Percentiles rank a stretch among this genome's conserved stretches.
Evolutionary conservation across 1,139 yeast species (phyloP).

Genomic region (Torulaspora pretoriensis): DNA sequence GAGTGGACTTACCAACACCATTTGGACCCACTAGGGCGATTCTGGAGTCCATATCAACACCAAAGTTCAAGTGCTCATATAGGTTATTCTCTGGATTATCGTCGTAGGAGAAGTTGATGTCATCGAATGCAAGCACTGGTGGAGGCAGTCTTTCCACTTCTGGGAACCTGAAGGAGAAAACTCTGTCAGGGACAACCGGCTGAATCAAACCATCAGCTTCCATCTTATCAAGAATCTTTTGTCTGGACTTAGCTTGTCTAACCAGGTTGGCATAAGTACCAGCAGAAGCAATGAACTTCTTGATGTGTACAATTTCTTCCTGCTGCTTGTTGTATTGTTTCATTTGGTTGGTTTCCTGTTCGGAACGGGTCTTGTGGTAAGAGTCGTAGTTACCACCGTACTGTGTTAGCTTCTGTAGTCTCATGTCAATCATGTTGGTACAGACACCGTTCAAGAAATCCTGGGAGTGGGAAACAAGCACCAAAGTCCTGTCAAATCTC

Average conservation of each 20-base stretch:
- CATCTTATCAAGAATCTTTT: slow-evolving; percentile 98
- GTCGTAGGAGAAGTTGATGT: slow-evolving; percentile 85
- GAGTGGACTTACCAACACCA: slow-evolving; percentile 98
- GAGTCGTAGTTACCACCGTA: slow-evolving; percentile 99
- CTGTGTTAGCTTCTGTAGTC: slow-evolving; percentile 58
- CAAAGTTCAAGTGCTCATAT: slow-evolving; percentile 87
- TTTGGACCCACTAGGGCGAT: slow-evolving; percentile 98
- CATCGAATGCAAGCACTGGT: slow-evolving; percentile 96
- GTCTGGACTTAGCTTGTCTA: slow-evolving; percentile 98
- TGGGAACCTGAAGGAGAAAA: slow-evolving; percentile 90
- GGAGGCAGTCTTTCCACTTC: slow-evolving; percentile 97
- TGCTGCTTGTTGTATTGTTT: slow-evolving; percentile 96
- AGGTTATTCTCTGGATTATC: slow-evolving; percentile 85
- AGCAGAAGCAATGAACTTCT: slow-evolving; percentile 97
- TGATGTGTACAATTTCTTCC: slow-evolving; percentile 97
- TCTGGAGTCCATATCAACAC: slow-evolving; percentile 99
- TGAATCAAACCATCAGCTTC: slow-evolving; percentile 98
- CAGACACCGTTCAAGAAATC: slow-evolving; percentile 99
- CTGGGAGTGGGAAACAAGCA: slow-evolving; percentile 95
- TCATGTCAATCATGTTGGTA: slow-evolving; percentile 97
- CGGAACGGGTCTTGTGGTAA: slow-evolving; percentile 88
- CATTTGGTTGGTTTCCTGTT: slow-evolving; percentile 96
- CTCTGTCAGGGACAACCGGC: slow-evolving; percentile 89
- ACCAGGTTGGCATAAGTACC: slow-evolving; percentile 99
- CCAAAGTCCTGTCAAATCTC: slow-evolving; percentile 88